Conservation (phyloP, 768 basidiomycete genomes). For the Leucocoprinus sp. region DNA sequence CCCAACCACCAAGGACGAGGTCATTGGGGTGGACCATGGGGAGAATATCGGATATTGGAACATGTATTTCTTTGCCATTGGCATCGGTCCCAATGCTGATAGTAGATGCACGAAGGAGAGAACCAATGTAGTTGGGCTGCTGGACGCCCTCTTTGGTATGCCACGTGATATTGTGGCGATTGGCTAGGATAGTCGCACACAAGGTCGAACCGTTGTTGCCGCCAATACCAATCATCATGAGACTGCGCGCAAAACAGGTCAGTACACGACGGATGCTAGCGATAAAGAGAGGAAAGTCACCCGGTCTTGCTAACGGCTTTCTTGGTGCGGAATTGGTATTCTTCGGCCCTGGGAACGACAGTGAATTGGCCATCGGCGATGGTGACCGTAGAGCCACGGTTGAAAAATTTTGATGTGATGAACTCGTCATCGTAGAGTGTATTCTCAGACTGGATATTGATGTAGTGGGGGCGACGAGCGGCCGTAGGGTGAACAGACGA, state of each 20-base stretch:
- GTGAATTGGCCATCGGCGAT: slow-evolving; percentile 68
- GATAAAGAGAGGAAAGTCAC: slow-evolving; percentile 37
- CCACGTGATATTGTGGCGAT: slow-evolving; percentile 92
- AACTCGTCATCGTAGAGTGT: slow-evolving; percentile 74
- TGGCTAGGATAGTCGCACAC: slow-evolving; percentile 91
- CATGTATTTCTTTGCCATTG: slow-evolving; percentile 83
- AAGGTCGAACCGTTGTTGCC: slow-evolving; percentile 97
- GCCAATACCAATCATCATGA: slow-evolving; percentile 95
- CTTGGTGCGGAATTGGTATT: slow-evolving; percentile 88
- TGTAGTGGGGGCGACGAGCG: slow-evolving; percentile 62
- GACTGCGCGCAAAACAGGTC: slow-evolving; percentile 33
- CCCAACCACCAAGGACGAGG: slow-evolving; percentile 97
- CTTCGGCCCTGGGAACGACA: slow-evolving; percentile 70
- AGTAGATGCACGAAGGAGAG: slow-evolving; percentile 92
- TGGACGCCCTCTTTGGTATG: slow-evolving; percentile 87
- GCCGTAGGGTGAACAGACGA: slow-evolving; percentile 80
- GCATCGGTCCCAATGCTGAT: slow-evolving; percentile 80
- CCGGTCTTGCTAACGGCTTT: slow-evolving; percentile 86
- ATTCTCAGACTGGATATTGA: slow-evolving; percentile 77
- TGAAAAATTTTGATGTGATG: slow-evolving; percentile 76
- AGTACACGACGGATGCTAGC: slow-evolving; percentile 10
- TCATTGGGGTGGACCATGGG: slow-evolving; percentile 99
- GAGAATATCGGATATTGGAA: slow-evolving; percentile 86
- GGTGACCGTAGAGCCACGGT: slow-evolving; percentile 68
- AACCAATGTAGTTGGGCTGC: slow-evolving; percentile 97